Evolutionary conservation across 1,139 yeast species (phyloP), one percentile per base, ranked within the genome.

Genomic region (Yamadazyma atlantica): DNA sequence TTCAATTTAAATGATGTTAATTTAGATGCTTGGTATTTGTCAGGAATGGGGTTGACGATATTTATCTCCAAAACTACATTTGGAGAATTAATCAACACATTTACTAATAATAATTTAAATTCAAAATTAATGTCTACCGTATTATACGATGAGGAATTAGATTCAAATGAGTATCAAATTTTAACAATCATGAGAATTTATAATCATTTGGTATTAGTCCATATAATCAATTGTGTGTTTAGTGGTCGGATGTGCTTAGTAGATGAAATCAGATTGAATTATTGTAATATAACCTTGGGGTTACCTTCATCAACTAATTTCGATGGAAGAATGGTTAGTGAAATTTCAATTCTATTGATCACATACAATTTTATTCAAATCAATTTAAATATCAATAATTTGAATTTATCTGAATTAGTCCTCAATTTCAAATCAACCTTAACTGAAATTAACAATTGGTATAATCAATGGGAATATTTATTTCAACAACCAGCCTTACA

Each of bases 301-400:
- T 63, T 83, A 28, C 71, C 82, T 2, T 69, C 78, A 32, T 80
- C 92, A 0, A 84, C 92, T 3, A 84, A 84, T 51, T 86, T 86
- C 54, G 95, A 86, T 54, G 90, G 89, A 11, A 63, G 95, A 43
- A 85, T 86, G 81, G 84, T 85, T 12, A 84, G 90, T 38, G 95
- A 86, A 57, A 81, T 85, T 37, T 77, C 82, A 14, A 69, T 85
- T 9, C 76, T 83, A 40, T 59, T 79, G 25, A 70, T 82, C 13
- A 69, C 85, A 1, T 85, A 85, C 57, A 77, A 75, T 42, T 84
- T 72, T 52, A 63, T 82, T 23, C 85, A 82, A 50, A 50, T 56
- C 2, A 62, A 54, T 39, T 46, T 65, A 27, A 63, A 64, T 36
- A 35, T 46, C 2, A 51, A 43, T n/a, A 36, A 38, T 28, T 22